Percentiles rank a stretch among this genome's conserved stretches.
phyloP scores from a whole-genome alignment of 192 early-diverging fungal genomes.

The Phlyctochytrium bullatum region DNA sequence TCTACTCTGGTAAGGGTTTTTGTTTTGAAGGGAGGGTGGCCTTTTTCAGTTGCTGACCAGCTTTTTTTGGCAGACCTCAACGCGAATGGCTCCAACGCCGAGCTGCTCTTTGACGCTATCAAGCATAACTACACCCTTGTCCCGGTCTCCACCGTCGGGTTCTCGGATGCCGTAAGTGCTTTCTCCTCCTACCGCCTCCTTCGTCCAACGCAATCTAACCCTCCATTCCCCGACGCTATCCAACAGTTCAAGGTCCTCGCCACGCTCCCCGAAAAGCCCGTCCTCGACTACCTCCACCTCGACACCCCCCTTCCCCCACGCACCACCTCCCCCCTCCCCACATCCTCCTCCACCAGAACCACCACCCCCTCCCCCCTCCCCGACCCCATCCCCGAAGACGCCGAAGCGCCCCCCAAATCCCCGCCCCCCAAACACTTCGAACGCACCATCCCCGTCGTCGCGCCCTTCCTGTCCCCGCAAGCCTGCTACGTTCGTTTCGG shows the following conservation, averaged over 20 bases:
- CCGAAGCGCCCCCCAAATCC: background rate
- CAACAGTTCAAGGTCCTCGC: background rate
- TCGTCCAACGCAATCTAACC: too few species aligned
- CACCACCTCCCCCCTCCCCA: background rate
- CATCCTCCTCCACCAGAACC: too few species aligned
- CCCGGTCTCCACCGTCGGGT: background rate
- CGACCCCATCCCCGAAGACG: background rate
- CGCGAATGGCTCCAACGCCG: too few species aligned
- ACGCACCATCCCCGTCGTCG: background rate
- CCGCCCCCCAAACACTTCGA: background rate
- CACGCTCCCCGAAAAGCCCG: background rate
- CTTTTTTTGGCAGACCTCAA: too few species aligned
- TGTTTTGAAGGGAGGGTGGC: too few species aligned
- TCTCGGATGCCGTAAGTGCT: background rate
- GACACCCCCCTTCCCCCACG: background rate
- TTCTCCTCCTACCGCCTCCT: too few species aligned
- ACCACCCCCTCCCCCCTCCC: background rate
- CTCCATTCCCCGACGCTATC: background rate
- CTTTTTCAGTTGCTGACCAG: too few species aligned
- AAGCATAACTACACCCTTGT: background rate
- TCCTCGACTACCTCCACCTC: background rate
- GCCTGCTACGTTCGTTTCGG: background rate
- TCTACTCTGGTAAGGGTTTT: background rate
- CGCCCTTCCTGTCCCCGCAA: background rate
- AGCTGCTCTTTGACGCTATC: background rate